These are phyloP conservation scores for Nicotiana knightiana DNA, from an alignment of 257 asterid species.

Conservation along the genomic window DNA sequence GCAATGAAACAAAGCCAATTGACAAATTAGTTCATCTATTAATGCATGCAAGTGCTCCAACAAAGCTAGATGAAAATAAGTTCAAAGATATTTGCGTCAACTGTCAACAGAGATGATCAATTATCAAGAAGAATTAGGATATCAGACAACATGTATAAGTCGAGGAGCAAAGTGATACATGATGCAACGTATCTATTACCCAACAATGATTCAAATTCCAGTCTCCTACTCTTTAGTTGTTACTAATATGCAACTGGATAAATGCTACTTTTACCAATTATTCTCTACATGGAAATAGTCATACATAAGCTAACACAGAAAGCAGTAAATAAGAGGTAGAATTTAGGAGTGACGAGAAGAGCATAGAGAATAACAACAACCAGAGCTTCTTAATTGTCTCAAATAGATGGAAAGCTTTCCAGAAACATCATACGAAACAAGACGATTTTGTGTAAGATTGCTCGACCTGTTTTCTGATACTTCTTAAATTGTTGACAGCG, in stretches of 20 bases:
- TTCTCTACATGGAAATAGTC: neutral
- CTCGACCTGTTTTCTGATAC: neutral
- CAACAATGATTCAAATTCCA: neutral
- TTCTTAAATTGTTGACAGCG: neutral
- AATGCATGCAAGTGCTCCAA: neutral
- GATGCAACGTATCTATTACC: neutral
- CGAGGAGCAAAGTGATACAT: neutral
- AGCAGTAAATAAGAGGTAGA: neutral
- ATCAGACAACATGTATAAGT: neutral
- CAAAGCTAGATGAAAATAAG: neutral
- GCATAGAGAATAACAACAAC: neutral
- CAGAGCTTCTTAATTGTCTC: neutral
- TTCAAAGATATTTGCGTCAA: neutral
- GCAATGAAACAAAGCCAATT: constrained; percentile 9
- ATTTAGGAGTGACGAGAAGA: neutral
- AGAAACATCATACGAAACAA: neutral
- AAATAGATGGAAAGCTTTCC: neutral
- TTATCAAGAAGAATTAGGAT: neutral
- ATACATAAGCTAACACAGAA: neutral
- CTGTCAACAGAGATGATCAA: neutral
- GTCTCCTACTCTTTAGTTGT: neutral
- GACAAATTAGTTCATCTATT: constrained; percentile 9
- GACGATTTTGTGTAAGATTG: neutral
- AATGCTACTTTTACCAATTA: neutral
- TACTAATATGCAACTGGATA: neutral